Evolutionary conservation across 2,329 filamentous ascomycete genomes (phyloP).

Genomic region (Epichloe glyceriae): DNA sequence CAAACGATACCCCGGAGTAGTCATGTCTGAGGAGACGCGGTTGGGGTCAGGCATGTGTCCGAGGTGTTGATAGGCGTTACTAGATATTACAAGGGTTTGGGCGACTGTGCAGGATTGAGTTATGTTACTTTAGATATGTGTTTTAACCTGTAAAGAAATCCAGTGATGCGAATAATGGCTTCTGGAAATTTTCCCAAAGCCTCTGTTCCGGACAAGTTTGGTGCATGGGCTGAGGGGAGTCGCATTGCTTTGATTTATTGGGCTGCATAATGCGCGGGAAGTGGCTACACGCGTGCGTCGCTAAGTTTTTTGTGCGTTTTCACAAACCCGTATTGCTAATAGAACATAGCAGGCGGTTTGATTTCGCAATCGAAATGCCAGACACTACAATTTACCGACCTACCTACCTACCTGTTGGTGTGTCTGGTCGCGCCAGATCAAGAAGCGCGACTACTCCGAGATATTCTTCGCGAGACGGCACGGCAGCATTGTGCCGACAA

Average conservation of each 20-base stretch:
- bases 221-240: neutral
- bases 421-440: too few relatives aligned
- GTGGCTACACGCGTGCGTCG: too few relatives aligned
- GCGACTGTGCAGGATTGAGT: neutral
- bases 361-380: too few relatives aligned
- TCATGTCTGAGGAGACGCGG: neutral
- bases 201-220: too few relatives aligned
- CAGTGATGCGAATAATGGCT: neutral
- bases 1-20: conserved; percentile 17
- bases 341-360: too few relatives aligned
- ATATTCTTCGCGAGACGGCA: too few relatives aligned
- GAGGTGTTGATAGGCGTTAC: neutral
- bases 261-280: neutral
- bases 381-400: too few relatives aligned
- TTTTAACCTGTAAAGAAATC: neutral
- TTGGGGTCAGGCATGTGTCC: too few relatives aligned
- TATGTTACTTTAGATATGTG: neutral
- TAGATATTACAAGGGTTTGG: neutral
- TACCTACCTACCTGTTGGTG: too few relatives aligned
- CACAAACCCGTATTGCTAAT: too few relatives aligned
- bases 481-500: neutral
- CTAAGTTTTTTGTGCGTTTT: too few relatives aligned
- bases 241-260: neutral
- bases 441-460: too few relatives aligned
- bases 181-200: neutral